Evolutionary conservation across 495 filamentous ascomycete species (phyloP).

Genomic region (Penicillium bovifimosum): DNA sequence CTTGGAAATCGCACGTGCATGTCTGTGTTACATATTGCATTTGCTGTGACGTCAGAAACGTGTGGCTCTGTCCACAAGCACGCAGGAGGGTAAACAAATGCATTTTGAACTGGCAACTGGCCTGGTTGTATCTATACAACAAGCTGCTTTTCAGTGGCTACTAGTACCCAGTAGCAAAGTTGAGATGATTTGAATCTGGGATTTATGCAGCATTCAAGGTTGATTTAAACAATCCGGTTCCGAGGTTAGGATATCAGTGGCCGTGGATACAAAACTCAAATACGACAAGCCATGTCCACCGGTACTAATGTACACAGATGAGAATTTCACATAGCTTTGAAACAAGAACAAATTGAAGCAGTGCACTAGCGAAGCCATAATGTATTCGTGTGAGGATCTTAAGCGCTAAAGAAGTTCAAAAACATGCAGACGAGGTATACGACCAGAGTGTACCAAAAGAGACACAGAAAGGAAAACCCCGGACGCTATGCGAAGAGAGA

Average conservation of each 20-base stretch:
- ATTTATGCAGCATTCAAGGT: no score
- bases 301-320: not conserved
- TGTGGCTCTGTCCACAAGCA: not conserved
- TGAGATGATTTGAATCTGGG: no score
- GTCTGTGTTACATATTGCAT: not conserved
- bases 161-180: no score
- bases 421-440: slow-evolving; percentile 1
- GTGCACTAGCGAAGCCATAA: not conserved
- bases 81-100: no score
- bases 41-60: not conserved
- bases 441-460: slow-evolving; percentile 1
- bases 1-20: not conserved
- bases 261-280: no score
- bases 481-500: slow-evolving; percentile 41
- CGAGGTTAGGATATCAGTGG: no score
- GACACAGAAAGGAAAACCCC: slow-evolving; percentile 26
- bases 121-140: no score
- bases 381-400: not conserved
- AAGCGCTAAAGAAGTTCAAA: not conserved
- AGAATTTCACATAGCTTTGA: not conserved
- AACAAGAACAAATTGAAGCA: not conserved
- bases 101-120: no score
- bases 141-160: no score
- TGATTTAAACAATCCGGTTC: no score
- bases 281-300: no score